A percentile compares a stretch with the other conserved stretches of the same genome.
Evolutionary conservation across 2,329 filamentous ascomycete genomes (phyloP).

Genomic region (Talaromyces sp.): DNA sequence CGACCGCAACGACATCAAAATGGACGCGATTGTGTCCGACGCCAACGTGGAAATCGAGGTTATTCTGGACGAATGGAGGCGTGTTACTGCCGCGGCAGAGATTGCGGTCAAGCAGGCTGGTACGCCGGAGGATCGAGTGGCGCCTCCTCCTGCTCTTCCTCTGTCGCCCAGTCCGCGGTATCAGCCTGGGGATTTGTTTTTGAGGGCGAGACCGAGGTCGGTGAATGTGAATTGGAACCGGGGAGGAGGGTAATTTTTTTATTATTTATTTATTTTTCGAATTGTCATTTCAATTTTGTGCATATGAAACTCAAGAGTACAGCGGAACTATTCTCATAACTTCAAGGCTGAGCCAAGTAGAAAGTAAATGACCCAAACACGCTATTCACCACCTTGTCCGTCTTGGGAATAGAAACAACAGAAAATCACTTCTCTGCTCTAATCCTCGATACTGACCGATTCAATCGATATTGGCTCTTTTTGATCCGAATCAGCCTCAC

Average conservation of each 20-base stretch:
- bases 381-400: background rate
- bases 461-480: background rate
- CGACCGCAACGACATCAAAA: slow-evolving; percentile 63
- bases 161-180: background rate
- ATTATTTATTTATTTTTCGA: background rate
- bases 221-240: background rate
- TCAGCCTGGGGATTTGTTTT: slow-evolving; percentile 4
- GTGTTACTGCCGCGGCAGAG: slow-evolving; percentile 5
- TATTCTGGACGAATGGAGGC: slow-evolving; percentile 56
- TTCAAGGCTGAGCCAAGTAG: too few species aligned
- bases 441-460: background rate
- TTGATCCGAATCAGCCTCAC: background rate
- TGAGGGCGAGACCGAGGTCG: background rate
- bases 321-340: background rate
- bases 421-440: background rate
- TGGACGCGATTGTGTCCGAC: slow-evolving; percentile 62
- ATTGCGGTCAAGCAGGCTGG: background rate
- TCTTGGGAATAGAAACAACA: too few species aligned
- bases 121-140: background rate
- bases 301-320: background rate
- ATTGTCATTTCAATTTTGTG: background rate
- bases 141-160: background rate
- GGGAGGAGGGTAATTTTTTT: background rate
- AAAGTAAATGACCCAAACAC: background rate
- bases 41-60: slow-evolving; percentile 55